These are phyloP conservation scores for Primulina tabacum DNA, from an alignment of 257 asterid species.

Conservation along the genomic window DNA sequence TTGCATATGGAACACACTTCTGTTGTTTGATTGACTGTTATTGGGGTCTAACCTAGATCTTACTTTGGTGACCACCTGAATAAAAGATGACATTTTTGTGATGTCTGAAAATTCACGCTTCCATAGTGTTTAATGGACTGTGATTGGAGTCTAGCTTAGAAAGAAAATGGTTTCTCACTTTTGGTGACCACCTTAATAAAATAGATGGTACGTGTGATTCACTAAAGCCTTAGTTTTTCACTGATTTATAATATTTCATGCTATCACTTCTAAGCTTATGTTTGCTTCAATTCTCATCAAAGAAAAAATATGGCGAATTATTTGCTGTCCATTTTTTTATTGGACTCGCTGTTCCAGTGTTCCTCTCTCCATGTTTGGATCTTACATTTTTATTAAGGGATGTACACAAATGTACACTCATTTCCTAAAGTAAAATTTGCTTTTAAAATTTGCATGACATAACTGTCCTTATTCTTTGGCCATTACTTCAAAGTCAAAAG, in stretches of 20 bases:
- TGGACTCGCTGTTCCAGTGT: not conserved
- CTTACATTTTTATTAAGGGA: not conserved
- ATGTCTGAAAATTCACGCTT: not conserved
- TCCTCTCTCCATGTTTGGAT: conserved; percentile 9
- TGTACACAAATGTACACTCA: not conserved
- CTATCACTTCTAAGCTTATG: not conserved
- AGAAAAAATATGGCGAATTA: too few species aligned
- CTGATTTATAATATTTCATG: not conserved
- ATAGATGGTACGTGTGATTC: not conserved
- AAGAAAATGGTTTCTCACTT: not conserved
- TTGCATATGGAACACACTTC: not conserved
- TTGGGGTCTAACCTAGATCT: not conserved
- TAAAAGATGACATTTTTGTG: not conserved
- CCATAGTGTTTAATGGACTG: conserved; percentile 9
- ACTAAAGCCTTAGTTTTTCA: not conserved
- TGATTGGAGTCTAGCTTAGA: not conserved
- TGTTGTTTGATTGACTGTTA: conserved; percentile 14
- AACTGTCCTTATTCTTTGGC: not conserved
- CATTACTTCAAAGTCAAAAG: not conserved
- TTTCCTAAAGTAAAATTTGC: not conserved
- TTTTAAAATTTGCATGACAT: not conserved
- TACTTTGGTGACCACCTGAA: not conserved
- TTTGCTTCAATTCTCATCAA: too few species aligned
- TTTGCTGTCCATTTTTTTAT: too few species aligned
- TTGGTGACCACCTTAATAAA: not conserved